Conservation (phyloP, 805 yeast genomes). For the Wickerhamomyces mucosus region DNA sequence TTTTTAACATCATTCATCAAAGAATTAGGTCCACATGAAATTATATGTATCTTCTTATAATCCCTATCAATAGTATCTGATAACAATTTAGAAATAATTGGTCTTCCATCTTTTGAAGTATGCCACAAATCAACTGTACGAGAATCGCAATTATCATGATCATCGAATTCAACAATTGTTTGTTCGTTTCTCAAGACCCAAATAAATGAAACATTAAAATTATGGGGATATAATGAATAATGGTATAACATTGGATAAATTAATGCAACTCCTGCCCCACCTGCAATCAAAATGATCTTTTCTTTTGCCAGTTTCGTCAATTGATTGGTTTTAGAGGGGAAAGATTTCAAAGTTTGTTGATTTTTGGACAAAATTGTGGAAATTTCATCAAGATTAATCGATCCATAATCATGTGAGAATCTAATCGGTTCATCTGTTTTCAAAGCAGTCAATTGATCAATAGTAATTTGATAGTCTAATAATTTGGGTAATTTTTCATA, state of each 20-base stretch:
- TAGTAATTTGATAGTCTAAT: background rate
- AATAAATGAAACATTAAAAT: conserved; percentile 12
- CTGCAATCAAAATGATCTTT: conserved; percentile 13
- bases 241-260: conserved; percentile 9
- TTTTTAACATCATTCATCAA: conserved; percentile 15
- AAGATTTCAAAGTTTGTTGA: background rate
- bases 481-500: conserved; percentile 9
- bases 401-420: background rate
- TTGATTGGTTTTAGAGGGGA: background rate
- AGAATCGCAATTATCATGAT: background rate
- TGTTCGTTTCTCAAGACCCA: conserved; percentile 14
- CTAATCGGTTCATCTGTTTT: background rate
- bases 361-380: background rate
- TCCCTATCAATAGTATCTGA: conserved; percentile 4
- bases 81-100: conserved; percentile 10
- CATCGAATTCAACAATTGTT: conserved; percentile 1
- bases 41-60: conserved; percentile 7
- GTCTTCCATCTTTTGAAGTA: conserved; percentile 13
- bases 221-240: conserved; percentile 1
- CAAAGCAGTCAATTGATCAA: too few species aligned
- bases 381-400: background rate
- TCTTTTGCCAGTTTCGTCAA: conserved; percentile 1
- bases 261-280: conserved; percentile 14
- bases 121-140: conserved; percentile 11
- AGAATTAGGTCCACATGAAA: conserved; percentile 19